A percentile compares a stretch with the other conserved stretches of the same genome.
Evolutionary conservation across 116 monocot genomes (phyloP).

Genomic region (Papilionanthe hybrid): DNA sequence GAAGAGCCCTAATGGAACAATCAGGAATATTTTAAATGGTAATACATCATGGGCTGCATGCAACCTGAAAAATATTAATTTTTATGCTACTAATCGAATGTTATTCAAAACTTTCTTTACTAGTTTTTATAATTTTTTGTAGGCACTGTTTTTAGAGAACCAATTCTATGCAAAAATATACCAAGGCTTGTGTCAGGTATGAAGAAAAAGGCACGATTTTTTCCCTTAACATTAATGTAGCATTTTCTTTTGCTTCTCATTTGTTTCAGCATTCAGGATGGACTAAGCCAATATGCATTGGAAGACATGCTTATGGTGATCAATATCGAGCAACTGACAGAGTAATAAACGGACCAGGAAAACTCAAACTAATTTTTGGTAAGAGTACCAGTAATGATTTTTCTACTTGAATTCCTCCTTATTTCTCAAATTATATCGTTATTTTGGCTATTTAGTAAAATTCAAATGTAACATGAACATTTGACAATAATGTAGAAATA

Average conservation of each 20-base stretch:
- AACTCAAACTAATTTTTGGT: constrained; percentile 94
- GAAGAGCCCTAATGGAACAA: constrained; percentile 96
- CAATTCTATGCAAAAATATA: constrained; percentile 92
- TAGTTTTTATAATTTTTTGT: constrained; percentile 9
- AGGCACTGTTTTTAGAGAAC: constrained; percentile 98
- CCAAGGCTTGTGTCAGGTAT: constrained; percentile 93
- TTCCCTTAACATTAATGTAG: neutral
- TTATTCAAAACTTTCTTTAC: neutral
- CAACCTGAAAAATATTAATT: neutral
- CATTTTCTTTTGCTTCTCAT: neutral
- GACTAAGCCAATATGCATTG: constrained; percentile 99
- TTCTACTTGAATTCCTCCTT: neutral
- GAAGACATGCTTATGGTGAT: constrained; percentile 99
- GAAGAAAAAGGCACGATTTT: constrained; percentile 1
- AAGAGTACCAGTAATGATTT: constrained; percentile 8
- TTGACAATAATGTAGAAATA: no score
- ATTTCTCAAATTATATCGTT: neutral
- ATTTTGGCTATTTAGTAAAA: neutral
- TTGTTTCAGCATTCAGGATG: constrained; percentile 43
- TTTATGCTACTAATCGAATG: neutral
- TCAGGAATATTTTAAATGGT: constrained; percentile 97
- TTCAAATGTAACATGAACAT: no score
- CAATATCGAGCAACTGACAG: constrained; percentile 91
- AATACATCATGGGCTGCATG: neutral
- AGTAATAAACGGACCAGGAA: constrained; percentile 89